Base-by-base conservation (phyloP, 345 rosid genomes). In the Excoecaria cochinchinensis region DNA sequence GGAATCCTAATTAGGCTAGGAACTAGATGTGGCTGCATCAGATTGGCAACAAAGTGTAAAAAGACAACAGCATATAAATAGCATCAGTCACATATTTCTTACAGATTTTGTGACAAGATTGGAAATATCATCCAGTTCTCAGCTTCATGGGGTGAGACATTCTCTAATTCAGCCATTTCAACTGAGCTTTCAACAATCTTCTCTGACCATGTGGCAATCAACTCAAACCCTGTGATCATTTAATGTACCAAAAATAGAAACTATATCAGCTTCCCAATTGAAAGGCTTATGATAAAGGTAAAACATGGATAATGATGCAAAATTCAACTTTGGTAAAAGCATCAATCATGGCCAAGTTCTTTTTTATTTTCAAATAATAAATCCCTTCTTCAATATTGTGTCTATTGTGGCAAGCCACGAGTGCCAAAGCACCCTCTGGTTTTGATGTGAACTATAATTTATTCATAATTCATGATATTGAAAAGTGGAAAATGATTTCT, bases 101-200 rank as follows among this genome's bases (percentile, higher is more conserved):
- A 95, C 98, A 90, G 73, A 76, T 85, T 84, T 53, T 86, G 82
- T 21, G 90, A 84, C 71, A 91, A 71, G 84, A 83, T 78, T 71
- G 98, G 96, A 82, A 75, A 82, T 71, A 95, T 64, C 72, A 68
- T 85, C 99, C 98, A 93, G 78, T 85, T 90, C 82, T 89, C 88
- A 74, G 99, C 99, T 24, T 93, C 99, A 80, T 90, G 92, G 79
- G 98, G 94, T 53, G 97, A 87, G 68, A 86, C 82, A 86, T 93
- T 95, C 87, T 95, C 99, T 74, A 93, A 74, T 79, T 93, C 99
- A 74, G 92, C 99, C 99, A 95, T 93, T 84, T 95, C 98, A 71
- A 86, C 86, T 39, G 97, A 89, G 83, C 85, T 90, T 77, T 95
- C 93, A 31, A 95, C 88, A 58, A 85, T 79, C 86, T 73, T 89